phyloP scores from a whole-genome alignment of 2,329 filamentous ascomycete genomes.

The Emergomyces orientalis region DNA sequence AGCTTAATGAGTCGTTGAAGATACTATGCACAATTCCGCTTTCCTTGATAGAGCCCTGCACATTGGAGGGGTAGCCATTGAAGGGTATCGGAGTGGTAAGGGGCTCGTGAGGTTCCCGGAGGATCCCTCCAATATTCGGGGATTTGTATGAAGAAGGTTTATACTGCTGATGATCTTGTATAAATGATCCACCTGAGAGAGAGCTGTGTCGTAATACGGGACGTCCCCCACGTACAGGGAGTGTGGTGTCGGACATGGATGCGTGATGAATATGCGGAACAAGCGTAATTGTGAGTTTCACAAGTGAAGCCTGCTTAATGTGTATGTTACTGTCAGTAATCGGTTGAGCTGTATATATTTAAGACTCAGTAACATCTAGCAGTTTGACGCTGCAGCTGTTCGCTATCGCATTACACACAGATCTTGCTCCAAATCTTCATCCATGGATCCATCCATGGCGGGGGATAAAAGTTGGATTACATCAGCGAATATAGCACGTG shows the following conservation, averaged over 20 bases:
- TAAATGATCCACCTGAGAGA: slow-evolving; percentile 36
- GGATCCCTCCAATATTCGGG: slow-evolving; percentile 31
- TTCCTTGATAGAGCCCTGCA: slow-evolving; percentile 29
- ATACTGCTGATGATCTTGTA: slow-evolving; percentile 43
- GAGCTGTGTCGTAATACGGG: slow-evolving; percentile 36
- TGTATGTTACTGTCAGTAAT: not conserved
- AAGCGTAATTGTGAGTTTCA: not conserved
- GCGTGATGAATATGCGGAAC: not conserved
- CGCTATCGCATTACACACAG: not conserved
- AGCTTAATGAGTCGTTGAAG: slow-evolving; percentile 34
- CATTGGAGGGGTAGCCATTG: slow-evolving; percentile 30
- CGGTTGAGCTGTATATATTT: not conserved
- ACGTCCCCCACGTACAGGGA: slow-evolving; percentile 25
- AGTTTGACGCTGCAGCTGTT: not conserved
- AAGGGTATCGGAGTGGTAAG: slow-evolving; percentile 21
- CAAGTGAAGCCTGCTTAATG: not conserved
- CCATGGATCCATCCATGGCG: not conserved
- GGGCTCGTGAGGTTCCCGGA: slow-evolving; percentile 24
- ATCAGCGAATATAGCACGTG: not conserved
- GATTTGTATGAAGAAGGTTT: slow-evolving; percentile 29
- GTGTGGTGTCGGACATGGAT: slow-evolving; percentile 25
- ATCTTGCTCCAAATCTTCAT: not conserved
- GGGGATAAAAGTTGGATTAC: not conserved
- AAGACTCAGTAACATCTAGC: not conserved
- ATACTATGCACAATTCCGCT: slow-evolving; percentile 40